Evolutionary conservation across 108 stramenopile genomes (phyloP), one percentile per base, ranked within the genome.

Genomic region (Cyclostephanos tholiformis): DNA sequence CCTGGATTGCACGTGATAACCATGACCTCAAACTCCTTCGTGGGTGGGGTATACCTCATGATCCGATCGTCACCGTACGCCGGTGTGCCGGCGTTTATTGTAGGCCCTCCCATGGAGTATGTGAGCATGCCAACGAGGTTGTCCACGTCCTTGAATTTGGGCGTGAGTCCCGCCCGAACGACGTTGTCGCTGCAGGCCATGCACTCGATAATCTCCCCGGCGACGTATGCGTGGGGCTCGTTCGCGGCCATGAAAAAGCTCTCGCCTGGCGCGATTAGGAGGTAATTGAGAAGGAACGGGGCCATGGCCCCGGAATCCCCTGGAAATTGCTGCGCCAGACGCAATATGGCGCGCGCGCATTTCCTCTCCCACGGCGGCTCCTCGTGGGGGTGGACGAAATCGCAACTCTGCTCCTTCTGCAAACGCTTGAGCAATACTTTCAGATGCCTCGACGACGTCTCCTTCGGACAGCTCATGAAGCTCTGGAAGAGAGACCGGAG

Each of bases 111-210:
- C 85, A 84, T 88, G 52, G 79, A 71, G 49, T 97, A 98, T 6
- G 96, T 97, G n/a, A 99, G 87, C 94, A 98, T 99, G 29, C 87
- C 78, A 16, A 95, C 89, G 65, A 99, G 85, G 61, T 93, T 98
- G n/a, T 85, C 79, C 32, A 98, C 96, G 82, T 99, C 99, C 68
- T 96, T 94, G 69, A 95, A 92, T 82, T 99, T 99, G 63, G 98
- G 98, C 32, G 99, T 99, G 19, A 99, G 76, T 7, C 97, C 99
- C 20, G 97, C 98, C 44, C 99, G 91, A 9, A 99, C 98, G 19
- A 99, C 98, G 79, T 99, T 99, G 83, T 99, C 99, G 52, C 87
- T 89, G 53, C 97, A 91, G 4, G 99, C 99, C 99, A 99, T 99
- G 69, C 97, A 98, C 72, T 99, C 97, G 41, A 97, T 87, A 51